Conservation (phyloP, 163 green algal genomes). For the Trebouxia gelatinosa region DNA sequence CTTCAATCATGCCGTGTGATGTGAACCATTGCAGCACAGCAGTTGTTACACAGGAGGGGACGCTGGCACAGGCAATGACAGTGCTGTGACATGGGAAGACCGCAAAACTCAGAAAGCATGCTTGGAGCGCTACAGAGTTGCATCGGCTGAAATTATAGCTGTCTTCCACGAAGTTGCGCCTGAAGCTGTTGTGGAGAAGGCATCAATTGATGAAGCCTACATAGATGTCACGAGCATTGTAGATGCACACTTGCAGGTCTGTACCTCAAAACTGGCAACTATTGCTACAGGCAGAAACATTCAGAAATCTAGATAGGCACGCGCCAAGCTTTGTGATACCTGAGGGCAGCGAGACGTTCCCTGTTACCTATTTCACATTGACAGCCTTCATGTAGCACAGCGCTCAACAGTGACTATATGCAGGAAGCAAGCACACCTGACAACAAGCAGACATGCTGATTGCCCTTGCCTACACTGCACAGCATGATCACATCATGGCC, state of each 20-base stretch:
- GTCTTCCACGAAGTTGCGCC: slow-evolving; percentile 56
- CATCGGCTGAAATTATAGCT: slow-evolving; percentile 68
- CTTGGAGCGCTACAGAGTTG: slow-evolving; percentile 78
- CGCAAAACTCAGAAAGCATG: slow-evolving; percentile 71
- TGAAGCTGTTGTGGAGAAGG: slow-evolving; percentile 66
- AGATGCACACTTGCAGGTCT: slow-evolving; percentile 33
- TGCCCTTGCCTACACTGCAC: no score
- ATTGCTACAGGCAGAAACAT: no score
- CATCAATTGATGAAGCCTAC: slow-evolving; percentile 86
- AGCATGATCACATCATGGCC: no score
- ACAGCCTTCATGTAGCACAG: not conserved
- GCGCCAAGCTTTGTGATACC: not conserved
- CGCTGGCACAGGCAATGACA: slow-evolving; percentile 25
- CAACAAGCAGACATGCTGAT: not conserved
- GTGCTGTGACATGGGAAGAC: slow-evolving; percentile 27
- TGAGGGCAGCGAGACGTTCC: not conserved
- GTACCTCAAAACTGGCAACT: no score
- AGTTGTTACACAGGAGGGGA: not conserved
- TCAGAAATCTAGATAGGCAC: not conserved
- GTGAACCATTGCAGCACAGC: no score
- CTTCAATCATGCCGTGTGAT: no score
- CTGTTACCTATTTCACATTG: not conserved
- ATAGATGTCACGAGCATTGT: slow-evolving; percentile 46
- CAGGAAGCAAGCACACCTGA: not conserved
- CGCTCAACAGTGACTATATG: not conserved